Evolutionary conservation across 2,329 filamentous ascomycete genomes (phyloP), one percentile per base, ranked within the genome.

Genomic region (Sporothrix protearum): DNA sequence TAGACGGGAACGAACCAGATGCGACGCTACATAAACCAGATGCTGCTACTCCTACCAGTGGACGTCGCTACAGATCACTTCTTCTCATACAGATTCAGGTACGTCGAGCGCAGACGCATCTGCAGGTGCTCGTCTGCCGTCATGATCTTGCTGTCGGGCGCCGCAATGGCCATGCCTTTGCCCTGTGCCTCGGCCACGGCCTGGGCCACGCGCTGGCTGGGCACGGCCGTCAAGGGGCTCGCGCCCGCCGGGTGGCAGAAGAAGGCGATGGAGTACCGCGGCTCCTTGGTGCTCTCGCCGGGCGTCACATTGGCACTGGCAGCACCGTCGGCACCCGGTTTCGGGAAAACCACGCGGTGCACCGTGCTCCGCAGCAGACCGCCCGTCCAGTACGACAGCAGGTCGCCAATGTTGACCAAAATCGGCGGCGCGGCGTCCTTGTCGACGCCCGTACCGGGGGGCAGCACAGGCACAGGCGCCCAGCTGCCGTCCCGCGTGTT

Each of bases 331-430:
- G 81, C 81, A 36, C 79, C 76, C 1, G 86, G 85, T 14, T 74
- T 77, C 0, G 84, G 81, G 75, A 97, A 96, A 0, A 95, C 89
- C 39, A 98, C 96, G 12, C 95, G 85, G 78, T 98, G 96, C 6
- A 97, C 88, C 0, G 95, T 97, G 76, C 91, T 94, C 76, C 93
- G 91, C 74, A 98, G 85, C 63, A 97, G 81, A 0, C 94, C 94
- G 75, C 92, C 91, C 0, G 96, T 98, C 95, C 95, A 98, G 80
- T 96, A 96, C 45, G 89, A 91, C 73, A 91, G 82, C 78, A 91
- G 77, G 79, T 90, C 83, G 80, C 91, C 81, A 81, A 94, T 87
- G 84, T 96, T 82, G 89, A 98, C 80, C 85, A 97, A 80, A 85
- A 94, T 93, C 0, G 91, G 94, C n/a, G 88, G 90, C 53, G 83